These are phyloP conservation scores for Ogataea paraovalis DNA, from an alignment of 805 yeast species.

Conservation along the genomic window DNA sequence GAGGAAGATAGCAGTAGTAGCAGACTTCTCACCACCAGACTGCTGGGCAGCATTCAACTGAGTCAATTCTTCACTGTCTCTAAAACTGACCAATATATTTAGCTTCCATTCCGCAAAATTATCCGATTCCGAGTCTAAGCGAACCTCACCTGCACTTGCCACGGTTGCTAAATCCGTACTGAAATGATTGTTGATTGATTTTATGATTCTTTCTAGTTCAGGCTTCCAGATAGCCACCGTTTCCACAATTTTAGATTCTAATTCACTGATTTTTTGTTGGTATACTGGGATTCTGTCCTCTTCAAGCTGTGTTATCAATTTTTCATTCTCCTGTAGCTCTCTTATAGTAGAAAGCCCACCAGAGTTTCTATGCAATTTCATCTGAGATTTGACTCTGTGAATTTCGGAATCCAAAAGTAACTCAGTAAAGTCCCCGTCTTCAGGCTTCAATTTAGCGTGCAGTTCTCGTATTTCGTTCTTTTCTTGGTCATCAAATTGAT, in stretches of 20 bases:
- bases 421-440: constrained; percentile 33
- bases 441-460: constrained; percentile 30
- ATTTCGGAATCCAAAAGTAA: constrained; percentile 35
- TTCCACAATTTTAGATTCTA: constrained; percentile 36
- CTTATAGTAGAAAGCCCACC: constrained; percentile 27
- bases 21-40: constrained; percentile 97
- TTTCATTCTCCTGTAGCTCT: constrained; percentile 36
- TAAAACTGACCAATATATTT: constrained; percentile 78
- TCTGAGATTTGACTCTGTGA: constrained; percentile 39
- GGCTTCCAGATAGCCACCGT: constrained; percentile 52
- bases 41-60: constrained; percentile 82
- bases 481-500: constrained; percentile 36
- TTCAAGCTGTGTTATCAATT: constrained; percentile 35
- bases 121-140: constrained; percentile 46
- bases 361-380: constrained; percentile 24
- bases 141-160: constrained; percentile 85
- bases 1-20: constrained; percentile 84
- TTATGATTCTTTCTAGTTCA: constrained; percentile 48
- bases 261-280: constrained; percentile 27
- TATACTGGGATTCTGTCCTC: constrained; percentile 35
- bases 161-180: constrained; percentile 62
- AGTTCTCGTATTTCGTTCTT: constrained; percentile 38
- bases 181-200: constrained; percentile 59
- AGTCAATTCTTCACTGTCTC: constrained; percentile 69
- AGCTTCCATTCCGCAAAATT: constrained; percentile 74